Conservation (phyloP, 2,329 filamentous ascomycete species). For the Cordyceps pruinosa region DNA sequence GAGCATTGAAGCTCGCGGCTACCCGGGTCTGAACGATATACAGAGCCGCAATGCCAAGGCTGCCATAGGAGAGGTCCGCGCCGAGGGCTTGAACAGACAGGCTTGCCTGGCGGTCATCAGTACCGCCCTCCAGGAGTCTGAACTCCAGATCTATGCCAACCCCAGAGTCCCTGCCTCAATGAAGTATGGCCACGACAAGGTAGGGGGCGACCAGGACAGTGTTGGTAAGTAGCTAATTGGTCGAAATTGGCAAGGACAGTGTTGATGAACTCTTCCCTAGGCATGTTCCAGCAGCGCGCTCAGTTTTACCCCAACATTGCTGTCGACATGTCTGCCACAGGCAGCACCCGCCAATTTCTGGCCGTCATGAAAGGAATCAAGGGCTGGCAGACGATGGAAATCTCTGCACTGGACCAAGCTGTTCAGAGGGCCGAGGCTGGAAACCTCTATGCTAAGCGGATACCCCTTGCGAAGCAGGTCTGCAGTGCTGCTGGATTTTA, state of each 20-base stretch:
- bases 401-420: not conserved
- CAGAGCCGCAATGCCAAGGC: conserved; percentile 7
- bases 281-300: conserved; percentile 9
- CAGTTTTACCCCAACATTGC: not conserved
- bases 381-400: conserved; percentile 7
- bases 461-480: conserved; percentile 5
- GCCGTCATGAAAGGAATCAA: conserved; percentile 2
- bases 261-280: not conserved
- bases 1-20: not conserved
- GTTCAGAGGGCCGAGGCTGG: conserved; percentile 7
- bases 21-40: not conserved
- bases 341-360: conserved; percentile 4
- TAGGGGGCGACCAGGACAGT: conserved; percentile 8
- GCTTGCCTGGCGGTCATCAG: conserved; percentile 6
- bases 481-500: conserved; percentile 10
- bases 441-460: conserved; percentile 8
- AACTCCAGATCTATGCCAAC: conserved; percentile 10
- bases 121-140: conserved; percentile 5
- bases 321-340: conserved; percentile 1
- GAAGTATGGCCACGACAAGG: conserved; percentile 6
- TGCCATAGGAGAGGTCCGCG: conserved; percentile 2
- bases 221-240: not conserved
- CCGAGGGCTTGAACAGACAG: not conserved
- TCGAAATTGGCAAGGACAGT: too few relatives aligned
- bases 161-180: not conserved